Evolutionary conservation across 768 basidiomycete genomes (phyloP), one percentile per base, ranked within the genome.

Genomic region (Lentinula sp.): DNA sequence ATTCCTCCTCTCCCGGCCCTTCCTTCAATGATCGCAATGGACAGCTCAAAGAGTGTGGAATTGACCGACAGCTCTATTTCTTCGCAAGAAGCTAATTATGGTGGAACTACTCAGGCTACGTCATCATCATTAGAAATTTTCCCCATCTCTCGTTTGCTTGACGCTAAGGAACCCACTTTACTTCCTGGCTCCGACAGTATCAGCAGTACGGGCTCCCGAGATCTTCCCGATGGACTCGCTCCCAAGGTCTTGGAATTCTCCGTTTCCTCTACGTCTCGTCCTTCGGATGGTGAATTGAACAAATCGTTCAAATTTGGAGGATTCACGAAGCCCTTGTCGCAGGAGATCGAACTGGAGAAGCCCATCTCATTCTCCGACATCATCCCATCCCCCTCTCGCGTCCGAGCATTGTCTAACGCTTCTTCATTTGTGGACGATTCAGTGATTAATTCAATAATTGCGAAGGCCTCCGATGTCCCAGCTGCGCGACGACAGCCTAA

Each of bases 251-350:
- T 70, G 28, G 68, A 67, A 49, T 64, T 69, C 16, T 55, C 66
- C 4, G 62, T 65, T 7, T 74, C 81, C 5, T 72, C 76, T 56
- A 67, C 68, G 12, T 79, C 80, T 23, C 78, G 73, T 18, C 78
- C 79, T 2, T 88, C 87, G 0, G 77, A 87, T 62, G 90, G 90
- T 0, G 78, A 85, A 63, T 79, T 92, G 49, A 85, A 91, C 63
- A 79, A 74, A 7, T 81, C 84, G 20, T 92, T 93, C 81, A 88
- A 80, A 67, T 93, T 91, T 62, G 90, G 90, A 28, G 89, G 88
- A 23, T 66, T 75, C 9, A 75, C 60, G 18, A 61, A 65, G 50
- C 61, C 70, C 4, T 68, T 72, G 33, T 64, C 1, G 54, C 62
- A 42, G 61, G 50, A 46, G 28, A 62, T 10, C 33, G 20, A 61